Evolutionary conservation across 345 rosid genomes (phyloP).

Genomic region (Pelargonium nanum): DNA sequence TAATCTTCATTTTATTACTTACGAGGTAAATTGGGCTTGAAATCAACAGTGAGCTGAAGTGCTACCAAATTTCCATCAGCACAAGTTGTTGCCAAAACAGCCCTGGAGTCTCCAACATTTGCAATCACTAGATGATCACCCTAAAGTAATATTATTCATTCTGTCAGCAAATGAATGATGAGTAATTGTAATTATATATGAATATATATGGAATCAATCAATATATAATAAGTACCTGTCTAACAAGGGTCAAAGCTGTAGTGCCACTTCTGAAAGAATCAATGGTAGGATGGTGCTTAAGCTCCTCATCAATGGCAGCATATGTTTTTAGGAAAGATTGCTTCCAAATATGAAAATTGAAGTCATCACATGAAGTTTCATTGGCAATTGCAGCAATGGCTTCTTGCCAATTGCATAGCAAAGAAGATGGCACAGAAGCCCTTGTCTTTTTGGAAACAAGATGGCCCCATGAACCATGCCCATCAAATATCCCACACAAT

Average conservation of each 20-base stretch:
- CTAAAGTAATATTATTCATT: too few relatives aligned
- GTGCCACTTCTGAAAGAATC: conserved; percentile 66
- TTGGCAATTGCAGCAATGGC: conserved; percentile 32
- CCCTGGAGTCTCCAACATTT: conserved; percentile 79
- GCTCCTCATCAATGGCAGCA: conserved; percentile 60
- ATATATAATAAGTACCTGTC: conserved; percentile 41
- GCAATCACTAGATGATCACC: conserved; percentile 57
- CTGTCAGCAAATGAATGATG: too few relatives aligned
- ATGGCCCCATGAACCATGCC: conserved; percentile 97
- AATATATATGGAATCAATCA: too few relatives aligned
- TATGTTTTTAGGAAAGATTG: conserved; percentile 57
- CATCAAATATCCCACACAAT: conserved; percentile 84
- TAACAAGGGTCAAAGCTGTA: conserved; percentile 63
- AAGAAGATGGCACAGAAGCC: conserved; percentile 40
- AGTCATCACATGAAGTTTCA: conserved; percentile 7
- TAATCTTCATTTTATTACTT: too few relatives aligned
- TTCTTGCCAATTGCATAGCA: conserved; percentile 76
- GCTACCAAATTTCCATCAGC: conserved; percentile 48
- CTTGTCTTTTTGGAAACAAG: conserved; percentile 50
- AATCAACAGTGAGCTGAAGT: conserved; percentile 70
- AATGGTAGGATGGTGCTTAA: conserved; percentile 46
- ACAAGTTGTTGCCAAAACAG: conserved; percentile 53
- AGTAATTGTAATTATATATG: not conserved
- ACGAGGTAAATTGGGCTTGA: conserved; percentile 85
- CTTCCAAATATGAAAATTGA: conserved; percentile 49